phyloP scores from a whole-genome alignment of 495 filamentous ascomycete genomes.

The Penicillium soppii region DNA sequence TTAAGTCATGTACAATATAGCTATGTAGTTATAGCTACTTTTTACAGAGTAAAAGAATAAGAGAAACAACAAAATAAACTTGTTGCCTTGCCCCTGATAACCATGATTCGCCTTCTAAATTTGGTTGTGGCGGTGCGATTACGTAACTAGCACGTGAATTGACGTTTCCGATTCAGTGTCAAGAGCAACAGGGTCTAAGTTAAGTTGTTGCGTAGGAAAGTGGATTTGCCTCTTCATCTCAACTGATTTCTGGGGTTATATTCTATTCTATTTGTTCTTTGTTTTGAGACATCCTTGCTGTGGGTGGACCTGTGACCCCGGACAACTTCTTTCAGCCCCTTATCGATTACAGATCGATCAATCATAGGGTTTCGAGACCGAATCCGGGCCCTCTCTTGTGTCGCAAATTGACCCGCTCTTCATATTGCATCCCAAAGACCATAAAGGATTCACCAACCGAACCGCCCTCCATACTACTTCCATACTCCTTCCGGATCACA shows the following conservation, averaged over 20 bases:
- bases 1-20: too few relatives aligned
- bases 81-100: not conserved
- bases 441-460: not conserved
- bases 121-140: conserved; percentile 18
- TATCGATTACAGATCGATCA: conserved; percentile 19
- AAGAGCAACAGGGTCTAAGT: not conserved
- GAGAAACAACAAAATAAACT: not conserved
- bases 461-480: not conserved
- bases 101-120: conserved; percentile 9
- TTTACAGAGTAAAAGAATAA: not conserved
- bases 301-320: too few relatives aligned
- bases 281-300: not conserved
- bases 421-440: conserved; percentile 2
- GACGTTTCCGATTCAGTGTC: not conserved
- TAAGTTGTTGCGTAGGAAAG: not conserved
- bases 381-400: not conserved
- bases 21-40: too few relatives aligned
- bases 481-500: conserved; percentile 9
- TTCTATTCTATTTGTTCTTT: not conserved
- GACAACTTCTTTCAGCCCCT: conserved; percentile 29
- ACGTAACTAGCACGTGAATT: too few relatives aligned
- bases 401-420: not conserved
- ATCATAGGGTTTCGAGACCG: not conserved
- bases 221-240: not conserved
- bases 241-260: not conserved